Evolutionary conservation across 176 grass and related monocot genomes (phyloP), one percentile per base, ranked within the genome.

Genomic region (Ensete ventricosum): DNA sequence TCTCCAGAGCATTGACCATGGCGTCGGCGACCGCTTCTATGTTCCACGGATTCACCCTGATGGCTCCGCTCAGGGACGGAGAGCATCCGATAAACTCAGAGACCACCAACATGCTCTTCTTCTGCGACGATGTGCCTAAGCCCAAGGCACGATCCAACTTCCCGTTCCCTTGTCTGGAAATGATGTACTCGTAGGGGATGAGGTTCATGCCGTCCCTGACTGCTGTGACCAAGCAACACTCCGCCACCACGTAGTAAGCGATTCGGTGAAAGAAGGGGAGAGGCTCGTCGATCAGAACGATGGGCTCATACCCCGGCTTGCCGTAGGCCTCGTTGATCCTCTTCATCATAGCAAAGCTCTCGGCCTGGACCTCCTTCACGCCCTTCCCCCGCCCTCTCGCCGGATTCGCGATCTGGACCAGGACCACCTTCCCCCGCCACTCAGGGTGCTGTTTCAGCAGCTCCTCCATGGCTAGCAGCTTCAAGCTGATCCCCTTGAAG

Each of bases 31-130:
- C 93, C 0, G 88, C 88, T 63, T 97, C 93, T 2, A 97, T 84
- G 77, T 97, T 97, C 93, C 93, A 97, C 8, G 93, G 93, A 82
- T 97, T 97, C 50, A 93, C 93, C 69, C 93, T 65, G 49, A 97
- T 74, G 0, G 93, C 93, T 0, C 93, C 93, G 3, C 93, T 97
- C 50, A 97, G 77, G 1, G 93, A 97, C 1, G 90, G 93, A 0
- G 93, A 93, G 84, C 93, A 96, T 0, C 93, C 93, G 58, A 96
- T 92, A 78, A 96, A 96, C 71, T 96, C 93, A 2, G 93, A 96
- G 9, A 97, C 74, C 22, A 97, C 93, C 80, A 97, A 20, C 90
- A 97, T 90, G 52, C 93, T 97, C 82, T 87, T 92, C 81, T 93
- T 97, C 63, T 83, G 81, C 1, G 73, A 76, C 0, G 81, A 83